Base-by-base conservation (phyloP, 1,284 basidiomycete genomes). In the Sanghuangporus sanghuang region DNA sequence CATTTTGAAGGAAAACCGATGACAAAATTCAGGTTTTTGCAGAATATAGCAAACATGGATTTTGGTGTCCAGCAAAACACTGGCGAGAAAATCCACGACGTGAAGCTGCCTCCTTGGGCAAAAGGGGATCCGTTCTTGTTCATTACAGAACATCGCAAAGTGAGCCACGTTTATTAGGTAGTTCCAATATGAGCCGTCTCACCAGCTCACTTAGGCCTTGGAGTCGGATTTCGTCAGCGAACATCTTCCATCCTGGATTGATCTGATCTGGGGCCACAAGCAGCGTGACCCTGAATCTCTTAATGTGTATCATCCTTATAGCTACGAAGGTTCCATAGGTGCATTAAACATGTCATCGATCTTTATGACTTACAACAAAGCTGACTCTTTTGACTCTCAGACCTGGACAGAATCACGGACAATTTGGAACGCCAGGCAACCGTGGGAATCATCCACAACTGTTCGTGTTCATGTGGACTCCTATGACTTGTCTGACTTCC, bases 401-500 rank as follows among this genome's bases (percentile, higher is more conserved):
- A 96, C 71, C 76, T 96, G 16, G 94, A 96, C 72, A 76, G 82
- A 1, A 96, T 97, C 65, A 85, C 86, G 11, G 91, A 96, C 70
- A 87, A 93, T 54, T 78, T 92, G 23, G 93, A 98, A 75, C 85
- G 92, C 46, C 93, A 95, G 69, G 95, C 95, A 0, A 93, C 93
- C 1, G 92, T 96, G 7, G 93, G 95, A 3, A 96, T 96, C 67
- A 97, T 98, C 54, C 95, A 98, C 75, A 97, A 96, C 68, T 96
- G 93, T 92, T 32, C 2, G 68, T 60, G 82, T 69, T 35, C 27
- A 7, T 38, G 35, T 7, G 12, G 11, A 23, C 16, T 35, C 57
- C 23, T 9, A 27, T 23, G 16, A 32, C 8, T 62, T n/a, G 52
- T 64, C 66, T 64, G 7, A 57, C 63, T 21, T 62, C 21, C 66